Base-by-base conservation (phyloP, 2,329 filamentous ascomycete species). In the Ophiosphaerella herpotricha region DNA sequence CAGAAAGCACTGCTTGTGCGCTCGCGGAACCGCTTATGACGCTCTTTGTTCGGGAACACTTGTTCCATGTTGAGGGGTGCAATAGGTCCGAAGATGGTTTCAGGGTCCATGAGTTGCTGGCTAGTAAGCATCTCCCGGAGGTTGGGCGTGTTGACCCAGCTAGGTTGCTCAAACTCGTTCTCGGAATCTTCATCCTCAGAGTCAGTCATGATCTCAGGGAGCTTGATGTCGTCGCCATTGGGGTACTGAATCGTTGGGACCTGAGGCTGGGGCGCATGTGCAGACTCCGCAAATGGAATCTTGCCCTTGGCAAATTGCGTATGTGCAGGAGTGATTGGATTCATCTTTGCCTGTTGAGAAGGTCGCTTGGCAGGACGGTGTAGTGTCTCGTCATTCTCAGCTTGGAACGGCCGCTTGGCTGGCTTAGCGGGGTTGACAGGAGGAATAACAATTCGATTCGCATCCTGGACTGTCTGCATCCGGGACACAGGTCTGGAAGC, bases 1-100 rank as follows among this genome's bases (percentile, higher is more conserved):
- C 94, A 99, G 76, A 96, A 95, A 32, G 95, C 95, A 74, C 91
- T 96, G 62, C 90, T 96, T 5, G 93, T 97, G 48, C 94, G 84
- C 43, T 90, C 87, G 14, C 95, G 85, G 80, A 97, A 97, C 68
- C 91, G 90, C 78, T 90, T 89, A 72, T 89, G 85, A 57, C 88
- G 91, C 74, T 89, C 92, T 72, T 91, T 90, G 50, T 72, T 69
- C 1, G 68, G 68, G 75, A 99, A 99, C 29, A 97, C 91, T 70
- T 97, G 92, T 66, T 99, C 95, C 87, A 99, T 94, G 66, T 91
- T 90, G 58, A 99, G 80, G 11, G 91, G 90, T 9, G 84, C 87
- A 21, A 96, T 91, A 0, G 90, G 89, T 0, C 94, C 94, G 67
- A 99, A 99, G 45, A 99, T 89, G 33, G 83, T 78, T 65, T 90